Evolutionary conservation across 208 protist genomes (phyloP).

Genomic region (Wallacemonas sp.): DNA sequence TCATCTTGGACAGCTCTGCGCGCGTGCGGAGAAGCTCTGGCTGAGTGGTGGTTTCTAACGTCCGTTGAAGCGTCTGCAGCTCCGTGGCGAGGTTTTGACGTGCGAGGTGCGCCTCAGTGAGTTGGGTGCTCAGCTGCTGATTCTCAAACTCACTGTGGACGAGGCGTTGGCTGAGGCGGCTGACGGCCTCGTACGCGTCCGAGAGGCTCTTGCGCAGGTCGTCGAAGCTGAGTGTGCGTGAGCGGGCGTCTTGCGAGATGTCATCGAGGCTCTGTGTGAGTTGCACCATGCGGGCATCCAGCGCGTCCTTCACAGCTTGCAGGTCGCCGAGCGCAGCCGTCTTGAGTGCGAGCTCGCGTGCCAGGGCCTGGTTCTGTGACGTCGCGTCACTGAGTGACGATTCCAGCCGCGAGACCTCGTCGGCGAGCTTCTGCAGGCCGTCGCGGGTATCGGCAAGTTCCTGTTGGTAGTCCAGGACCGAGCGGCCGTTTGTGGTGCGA

Average conservation of each 20-base stretch:
- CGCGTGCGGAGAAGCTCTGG: not conserved
- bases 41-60: not conserved
- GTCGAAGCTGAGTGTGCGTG: not conserved
- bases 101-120: not conserved
- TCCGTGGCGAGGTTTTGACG: not conserved
- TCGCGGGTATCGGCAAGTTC: not conserved
- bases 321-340: not conserved
- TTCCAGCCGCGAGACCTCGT: not conserved
- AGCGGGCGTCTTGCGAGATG: not conserved
- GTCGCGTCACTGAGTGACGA: not conserved
- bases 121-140: not conserved
- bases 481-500: not conserved
- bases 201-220: slow-evolving; percentile 8
- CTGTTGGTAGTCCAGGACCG: not conserved
- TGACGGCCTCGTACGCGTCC: slow-evolving; percentile 12
- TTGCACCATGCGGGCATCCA: not conserved
- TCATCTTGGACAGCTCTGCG: not conserved
- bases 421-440: not conserved
- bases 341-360: not conserved
- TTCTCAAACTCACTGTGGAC: not conserved
- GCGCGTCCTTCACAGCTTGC: not conserved
- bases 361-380: not conserved
- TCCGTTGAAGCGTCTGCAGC: not conserved
- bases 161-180: slow-evolving; percentile 5
- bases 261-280: not conserved